Evolutionary conservation across 1,139 yeast genomes (phyloP), one percentile per base, ranked within the genome.

Genomic region (Pichia sp.): DNA sequence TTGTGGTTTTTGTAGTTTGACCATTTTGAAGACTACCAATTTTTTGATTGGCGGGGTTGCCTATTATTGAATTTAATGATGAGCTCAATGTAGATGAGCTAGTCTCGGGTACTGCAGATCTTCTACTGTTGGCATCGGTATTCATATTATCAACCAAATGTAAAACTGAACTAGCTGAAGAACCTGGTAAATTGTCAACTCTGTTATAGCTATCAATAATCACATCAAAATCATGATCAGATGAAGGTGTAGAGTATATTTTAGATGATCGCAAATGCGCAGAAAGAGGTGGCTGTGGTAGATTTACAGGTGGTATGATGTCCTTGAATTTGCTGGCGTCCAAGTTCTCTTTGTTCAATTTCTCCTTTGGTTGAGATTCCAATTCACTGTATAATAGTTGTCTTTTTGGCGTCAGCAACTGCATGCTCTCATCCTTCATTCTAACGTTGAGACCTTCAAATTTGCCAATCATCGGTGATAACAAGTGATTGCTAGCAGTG

Each of bases 181-280:
- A 16, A 16, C 23, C 23, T 16, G 23, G 23, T 16, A 16, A 16
- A 23, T 34, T 39, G 34, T 36, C 43, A 4, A 35, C 8, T 29
- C 36, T 32, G 31, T 46, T 37, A 41, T 57, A 57, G 4, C 51
- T 55, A 33, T 58, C 59, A 27, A 58, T 55, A 27, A 59, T 54
- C 5, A 54, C 52, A 28, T 54, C 51, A 5, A 56, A 45, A 27
- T 52, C 59, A 38, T 48, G 48, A 27, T 51, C 51, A 8, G 58
- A 49, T 28, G 54, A 51, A 7, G 38, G 35, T 5, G 45, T 8
- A 9, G 46, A 36, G 16, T 41, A 27, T 16, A 40, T 4, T 5
- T 42, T 31, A 7, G 39, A 28, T 6, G 37, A 11, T 16, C 23
- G 23, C 23, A 16, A 16, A 16, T 16, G 23, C 23, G 23, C 23